A percentile compares a stretch with the other conserved stretches of the same genome.
These are phyloP conservation scores for Cryptococcus wingfieldii DNA, from an alignment of 1,284 basidiomycete genomes.

Conservation along the genomic window DNA sequence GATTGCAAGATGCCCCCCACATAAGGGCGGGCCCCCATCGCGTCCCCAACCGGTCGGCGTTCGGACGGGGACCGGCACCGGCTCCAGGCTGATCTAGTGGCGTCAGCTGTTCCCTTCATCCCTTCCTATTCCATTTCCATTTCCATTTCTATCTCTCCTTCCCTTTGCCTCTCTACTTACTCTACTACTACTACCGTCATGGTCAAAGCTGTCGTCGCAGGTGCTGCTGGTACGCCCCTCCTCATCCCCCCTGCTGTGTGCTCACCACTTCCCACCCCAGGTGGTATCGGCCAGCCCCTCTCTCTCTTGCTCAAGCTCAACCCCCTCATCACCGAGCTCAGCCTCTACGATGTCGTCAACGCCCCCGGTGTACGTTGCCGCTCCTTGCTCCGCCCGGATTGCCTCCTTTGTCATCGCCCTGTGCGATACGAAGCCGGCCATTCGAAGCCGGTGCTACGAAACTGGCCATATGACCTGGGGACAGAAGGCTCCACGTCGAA, in stretches of 20 bases:
- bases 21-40: background rate
- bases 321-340: conserved; percentile 77
- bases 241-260: background rate
- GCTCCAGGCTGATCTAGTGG: too few species aligned
- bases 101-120: background rate
- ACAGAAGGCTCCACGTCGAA: background rate
- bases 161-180: background rate
- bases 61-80: background rate
- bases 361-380: conserved; percentile 41
- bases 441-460: background rate
- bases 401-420: conserved; percentile 5
- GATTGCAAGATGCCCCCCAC: background rate
- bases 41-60: background rate
- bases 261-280: conserved; percentile 17
- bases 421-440: background rate
- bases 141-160: conserved; percentile 2
- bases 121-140: conserved; percentile 2
- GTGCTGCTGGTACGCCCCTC: conserved; percentile 69
- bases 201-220: conserved; percentile 90
- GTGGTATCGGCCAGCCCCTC: conserved; percentile 80
- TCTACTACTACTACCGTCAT: conserved; percentile 49
- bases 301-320: conserved; percentile 86
- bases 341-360: conserved; percentile 72
- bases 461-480: too few species aligned
- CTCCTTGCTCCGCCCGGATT: background rate